Evolutionary conservation across 495 filamentous ascomycete genomes (phyloP), one percentile per base, ranked within the genome.

Genomic region (Penicillium pancosmium): DNA sequence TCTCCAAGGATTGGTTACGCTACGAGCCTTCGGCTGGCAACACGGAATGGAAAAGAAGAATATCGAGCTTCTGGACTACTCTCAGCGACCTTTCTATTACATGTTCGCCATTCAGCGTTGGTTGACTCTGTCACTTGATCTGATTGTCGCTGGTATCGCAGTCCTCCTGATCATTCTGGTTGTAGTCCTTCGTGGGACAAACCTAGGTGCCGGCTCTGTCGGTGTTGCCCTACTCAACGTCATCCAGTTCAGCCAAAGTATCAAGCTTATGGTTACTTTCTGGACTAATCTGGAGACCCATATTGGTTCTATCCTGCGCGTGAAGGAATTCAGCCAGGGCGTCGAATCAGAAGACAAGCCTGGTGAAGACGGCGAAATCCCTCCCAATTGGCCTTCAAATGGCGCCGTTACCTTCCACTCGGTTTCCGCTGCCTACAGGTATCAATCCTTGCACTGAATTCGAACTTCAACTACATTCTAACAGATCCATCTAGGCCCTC

Each of bases 171-270:
- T 80, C 23, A 60, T 76, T 16, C 65, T 84, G 0, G 77, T 81
- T 3, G 75, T 80, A 0, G 58, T 63, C 4, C 67, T 83, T 9
- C 70, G 77, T 62, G 78, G 76, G 8, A 67, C 70, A 5, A 57
- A 35, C 15, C 53, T 81, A 12, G 77, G 73, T 50, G 76, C 77
- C 5, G 82, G 79, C 5, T 81, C 76, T 49, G 75, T 83, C 11
- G 86, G 85, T 35, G 79, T 87, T 8, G 84, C 86, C 0, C 60
- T 87, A 12, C 61, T 83, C 27, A 86, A 86, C 59, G 73, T 87
- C 27, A 81, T 85, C n/a, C 61, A 75, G 16, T 84, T 84, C 68
- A 80, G 74, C 38, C 76, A 82, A 50, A 77, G 69, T 49, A 73
- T 85, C 59, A 80, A 80, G 59, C 67, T 80, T 4, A 59, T 84